These are phyloP conservation scores for Alloascoidea hylecoeti DNA, from an alignment of 805 yeast genomes.

Conservation along the genomic window DNA sequence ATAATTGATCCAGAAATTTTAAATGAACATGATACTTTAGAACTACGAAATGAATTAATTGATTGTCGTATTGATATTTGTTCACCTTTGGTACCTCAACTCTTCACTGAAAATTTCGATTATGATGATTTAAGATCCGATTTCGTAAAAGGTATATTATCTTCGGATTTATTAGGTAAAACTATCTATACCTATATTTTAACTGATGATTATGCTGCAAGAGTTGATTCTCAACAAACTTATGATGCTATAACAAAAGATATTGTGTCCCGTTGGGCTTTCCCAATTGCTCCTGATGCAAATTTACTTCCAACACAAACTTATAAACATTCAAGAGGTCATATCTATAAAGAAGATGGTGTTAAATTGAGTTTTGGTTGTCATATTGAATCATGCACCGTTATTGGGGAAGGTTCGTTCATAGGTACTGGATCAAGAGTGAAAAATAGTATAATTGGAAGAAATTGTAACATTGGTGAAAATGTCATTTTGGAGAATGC, in stretches of 20 bases:
- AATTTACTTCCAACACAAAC: constrained; percentile 60
- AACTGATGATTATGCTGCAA: constrained; percentile 71
- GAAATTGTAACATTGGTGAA: constrained; percentile 72
- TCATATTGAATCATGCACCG: constrained; percentile 64
- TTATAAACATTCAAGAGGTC: constrained; percentile 69
- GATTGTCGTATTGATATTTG: constrained; percentile 97
- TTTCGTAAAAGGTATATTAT: constrained; percentile 80
- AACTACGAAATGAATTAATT: constrained; percentile 79
- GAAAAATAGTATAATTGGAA: constrained; percentile 67
- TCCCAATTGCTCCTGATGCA: constrained; percentile 82
- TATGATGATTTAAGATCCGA: constrained; percentile 78
- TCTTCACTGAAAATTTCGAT: constrained; percentile 93
- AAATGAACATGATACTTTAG: constrained; percentile 46
- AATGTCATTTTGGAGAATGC: constrained; percentile 60
- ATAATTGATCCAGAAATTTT: constrained; percentile 71
- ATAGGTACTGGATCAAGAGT: constrained; percentile 67
- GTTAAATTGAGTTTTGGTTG: constrained; percentile 93
- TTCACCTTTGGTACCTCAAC: constrained; percentile 86
- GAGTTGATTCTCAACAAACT: constrained; percentile 93
- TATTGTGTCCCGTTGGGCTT: constrained; percentile 81
- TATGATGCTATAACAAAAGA: constrained; percentile 88
- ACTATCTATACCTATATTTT: constrained; percentile 82
- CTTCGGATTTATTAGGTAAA: constrained; percentile 82
- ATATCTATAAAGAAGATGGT: constrained; percentile 78
- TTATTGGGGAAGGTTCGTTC: constrained; percentile 63